Base-by-base conservation (phyloP, 768 basidiomycete genomes). In the Dentipellis sp. region DNA sequence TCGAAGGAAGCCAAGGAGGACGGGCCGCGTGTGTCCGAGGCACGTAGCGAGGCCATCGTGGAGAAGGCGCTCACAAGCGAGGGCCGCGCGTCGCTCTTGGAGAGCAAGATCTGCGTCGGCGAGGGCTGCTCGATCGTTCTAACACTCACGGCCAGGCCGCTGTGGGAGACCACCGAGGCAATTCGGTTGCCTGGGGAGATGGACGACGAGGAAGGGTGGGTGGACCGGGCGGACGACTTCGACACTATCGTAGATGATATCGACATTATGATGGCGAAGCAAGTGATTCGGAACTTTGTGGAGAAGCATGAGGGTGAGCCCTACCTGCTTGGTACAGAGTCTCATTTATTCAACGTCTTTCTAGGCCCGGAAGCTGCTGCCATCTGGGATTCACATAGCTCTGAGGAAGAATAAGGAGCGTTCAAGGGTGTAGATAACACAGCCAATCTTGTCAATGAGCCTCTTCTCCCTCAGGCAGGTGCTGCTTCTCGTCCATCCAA, bases 1-100 rank as follows among this genome's bases (percentile, higher is more conserved):
- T 52, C 51, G 8, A 52, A 52, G 35, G 51, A 52, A 17, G 52
- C 42, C 16, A 23, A 50, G 16, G 11, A 48, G 16, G 65, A 64
- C 11, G 64, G 64, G 1, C 65, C 67, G 22, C 53, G 54, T 19
- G 70, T 69, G 48, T 61, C 67, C n/a, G 66, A 67, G 54, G 70
- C 69, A 36, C 64, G 72, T n/a, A 71, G 70, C 60, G 69, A 72
- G n/a, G 68, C 67, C 19, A 57, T 73, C 3, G 57, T 75, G 53
- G 70, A 74, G 56, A 66, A 69, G 46, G 71, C 67, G 21, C 59
- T 64, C 42, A 59, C 66, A n/a, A 63, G 71, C 61, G 69, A 68
- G n/a, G 69, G 65, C 6, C 64, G 63, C 23, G 68, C 63, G 52
- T 63, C 66, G 19, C 64, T 73, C 12, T 64, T 75, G 9, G 68